Base-by-base conservation (phyloP, 129 eudicot species). In the Mikania micrantha region DNA sequence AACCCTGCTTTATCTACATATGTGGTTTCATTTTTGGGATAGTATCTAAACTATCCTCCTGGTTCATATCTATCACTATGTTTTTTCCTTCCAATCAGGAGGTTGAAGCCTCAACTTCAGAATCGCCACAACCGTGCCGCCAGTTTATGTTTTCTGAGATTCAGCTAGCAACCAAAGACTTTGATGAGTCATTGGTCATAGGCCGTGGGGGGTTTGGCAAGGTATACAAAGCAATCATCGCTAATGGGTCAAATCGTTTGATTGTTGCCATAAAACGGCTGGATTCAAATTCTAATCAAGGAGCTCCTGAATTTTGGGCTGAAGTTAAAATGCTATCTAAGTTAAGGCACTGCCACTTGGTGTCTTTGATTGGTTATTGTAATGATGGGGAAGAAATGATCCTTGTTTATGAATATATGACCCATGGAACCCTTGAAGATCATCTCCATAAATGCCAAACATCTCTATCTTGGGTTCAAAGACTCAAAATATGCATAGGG, bases 151-250 rank as follows among this genome's bases (percentile, higher is more conserved):
- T 69, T 15, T 53, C 25, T 1, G 74, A 69, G 38, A 52, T 69
- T 24, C 39, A 54, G 64, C 7, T 50, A 21, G 73, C 64, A 53
- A 69, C 64, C 13, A 25, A 13, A 7, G 38, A 69, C 52, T 54
- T 69, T 52, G 64, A 53, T 25, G 64, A 69, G 2, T 53, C 74
- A 53, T 69, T 69, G n/a, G 62, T 49, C 12, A 67, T 67, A 9
- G 73, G 74, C 1, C 19, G 27, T 3, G 74, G 64, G 1, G 74
- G 74, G 0, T 69, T 69, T 22, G 64, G 74, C 9, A 69, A 35
- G 15, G 74, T 69, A 22, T 69, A 53, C 53, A 69, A 54, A 54
- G 64, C 52, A 69, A 53, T 38, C 1, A 15, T 67, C 13, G 13
- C 31, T 4, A 9, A 50, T 0, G 62, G 73, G 21, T 9, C 0